Base-by-base conservation (phyloP, 495 filamentous ascomycete genomes). In the Thermochaetoides thermophila region DNA sequence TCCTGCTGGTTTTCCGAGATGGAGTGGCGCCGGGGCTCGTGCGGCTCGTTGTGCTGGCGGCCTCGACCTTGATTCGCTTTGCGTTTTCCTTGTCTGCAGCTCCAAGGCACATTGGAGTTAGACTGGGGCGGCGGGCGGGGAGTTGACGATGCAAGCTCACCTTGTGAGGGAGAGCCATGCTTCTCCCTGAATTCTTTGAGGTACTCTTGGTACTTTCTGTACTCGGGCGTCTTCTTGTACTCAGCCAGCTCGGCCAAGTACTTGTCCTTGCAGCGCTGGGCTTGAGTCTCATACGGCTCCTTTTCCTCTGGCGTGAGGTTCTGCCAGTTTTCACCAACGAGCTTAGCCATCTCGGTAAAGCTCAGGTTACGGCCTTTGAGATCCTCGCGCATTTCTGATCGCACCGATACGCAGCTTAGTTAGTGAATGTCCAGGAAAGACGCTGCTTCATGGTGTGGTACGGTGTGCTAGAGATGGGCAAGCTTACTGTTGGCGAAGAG, bases 241-340 rank as follows among this genome's bases (percentile, higher is more conserved):
- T 76, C 66, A 19, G 63, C 57, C 19, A 84, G 55, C 38, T 78
- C 73, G 11, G 56, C 53, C 40, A 76, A 68, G 43, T 80, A 84
- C 45, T 61, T 75, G 42, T 83, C 77, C 52, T 85, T 85, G 17
- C 73, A 72, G 17, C 65, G 41, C 32, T 68, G 65, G 19, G 81
- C 80, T 46, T 79, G 68, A 27, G 61, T 59, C 43, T 85, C 80
- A 38, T 69, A 85, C 5, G 66, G 65, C 45, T 83, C 80, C 45
- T 79, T 79, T 32, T 73, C 70, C 6, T 61, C 55, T 2, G 73
- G 60, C 8, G 64, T 56, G 4, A 85, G 56, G 27, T 68, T 69
- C 46, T 84, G 81, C 80, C 80, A 85, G 41, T 76, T 66, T 47
- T 84, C 81, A 11, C 80, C 80, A 3, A 85, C 81, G 4, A 79